Base-by-base conservation (phyloP, 257 asterid species). In the Hygrophila difformis region DNA sequence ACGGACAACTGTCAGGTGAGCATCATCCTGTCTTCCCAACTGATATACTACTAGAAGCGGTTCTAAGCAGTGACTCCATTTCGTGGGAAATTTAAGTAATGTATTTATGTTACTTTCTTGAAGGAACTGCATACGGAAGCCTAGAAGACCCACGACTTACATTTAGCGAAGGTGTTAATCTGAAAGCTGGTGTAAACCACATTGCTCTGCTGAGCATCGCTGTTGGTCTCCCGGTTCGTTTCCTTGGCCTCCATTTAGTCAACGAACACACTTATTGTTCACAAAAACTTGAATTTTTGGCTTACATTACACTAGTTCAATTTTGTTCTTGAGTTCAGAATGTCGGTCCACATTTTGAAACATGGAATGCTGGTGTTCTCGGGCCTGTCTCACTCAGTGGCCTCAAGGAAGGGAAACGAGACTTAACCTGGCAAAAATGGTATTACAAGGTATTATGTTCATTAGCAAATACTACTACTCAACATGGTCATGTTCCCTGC, bases 351-450 rank as follows among this genome's bases (percentile, higher is more conserved):
- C 99, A 83, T 74, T 91, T 78, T 33, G 99, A 91, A 55, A 87
- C 99, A 18, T 91, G 99, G 97, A 87, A 78, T 68, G 89, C 99
- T 22, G 99, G 99, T 40, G 48, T 91, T 70, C 99, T 91, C 53
- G 99, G 99, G 16, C 99, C 99, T 0, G 94, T 91, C 69, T 67
- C 95, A 20, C 95, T 91, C 23, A 58, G 67, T 49, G 99, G 99
- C 51, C 99, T 91, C 33, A 77, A 78, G 17, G 94, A 81, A 63
- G 95, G 99, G 44, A 83, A 70, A 51, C 55, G 94, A 62, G 99
- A 83, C 66, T 77, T 91, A 64, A 74, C 97, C 37, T 91, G 99
- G 99, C 97, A 91, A 71, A 83, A 87, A 57, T 91, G 99, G 99
- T 69, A 94, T 35, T 91, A 91, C 26, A 78, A 81, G 94, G 98